Evolutionary conservation across 2,329 filamentous ascomycete species (phyloP), one percentile per base, ranked within the genome.

Genomic region (Zasmidium citrigriseum): DNA sequence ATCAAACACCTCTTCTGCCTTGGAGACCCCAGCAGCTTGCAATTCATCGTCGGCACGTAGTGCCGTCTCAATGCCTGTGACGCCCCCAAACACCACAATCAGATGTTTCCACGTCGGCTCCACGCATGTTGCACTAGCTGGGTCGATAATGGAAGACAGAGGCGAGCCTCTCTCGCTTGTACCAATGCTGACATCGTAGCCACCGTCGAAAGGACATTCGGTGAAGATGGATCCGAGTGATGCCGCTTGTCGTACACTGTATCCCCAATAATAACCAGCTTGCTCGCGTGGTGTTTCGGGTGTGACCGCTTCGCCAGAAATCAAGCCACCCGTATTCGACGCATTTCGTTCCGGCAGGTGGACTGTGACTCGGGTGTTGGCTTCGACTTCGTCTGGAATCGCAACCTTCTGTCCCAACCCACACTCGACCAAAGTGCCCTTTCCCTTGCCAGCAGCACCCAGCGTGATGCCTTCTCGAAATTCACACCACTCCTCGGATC

Each of bases 211-310:
- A 0, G 85, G 82, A 64, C 85, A 87, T 71, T 93, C 90, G 3
- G 90, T 92, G 68, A 93, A 92, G 7, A 96, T 85, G 4, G 82
- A 78, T 4, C 89, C 89, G 4, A 96, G 81, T 2, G 84, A 87
- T 3, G 75, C 68, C 34, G 87, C 87, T 61, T 82, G 84, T 23
- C 91, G 84, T 2, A 92, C 85, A 9, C 78, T 82, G 73, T 89
- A 96, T 47, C 91, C 91, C 91, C 91, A 96, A 76, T 93, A 96
- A 75, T 91, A 95, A 0, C 91, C 91, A 1, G 80, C 84, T 63
- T 92, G 86, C 53, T 89, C 88, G 57, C 91, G 83, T 1, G 91
- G 91, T 2, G 82, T 77, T 23, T 83, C 79, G 0, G 90, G 89
- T 34, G 87, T 80, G 2, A 93, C 87, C 7, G 62, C 63, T 25